Conservation (phyloP, 2,329 filamentous ascomycete species). For the Beauveria asiatica region DNA sequence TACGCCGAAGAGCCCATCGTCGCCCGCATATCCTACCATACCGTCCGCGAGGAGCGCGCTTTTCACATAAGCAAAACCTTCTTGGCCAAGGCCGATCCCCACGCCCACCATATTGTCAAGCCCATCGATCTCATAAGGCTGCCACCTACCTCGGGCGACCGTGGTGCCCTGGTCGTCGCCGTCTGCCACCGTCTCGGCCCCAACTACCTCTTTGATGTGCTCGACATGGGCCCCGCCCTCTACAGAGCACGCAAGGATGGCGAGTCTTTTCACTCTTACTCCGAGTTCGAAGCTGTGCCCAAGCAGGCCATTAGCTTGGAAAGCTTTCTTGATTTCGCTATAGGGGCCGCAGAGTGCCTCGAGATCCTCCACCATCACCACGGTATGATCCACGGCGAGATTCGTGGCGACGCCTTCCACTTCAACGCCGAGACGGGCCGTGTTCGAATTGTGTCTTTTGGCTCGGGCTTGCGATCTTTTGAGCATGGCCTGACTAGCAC, state of each 20-base stretch:
- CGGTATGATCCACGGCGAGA: conserved; percentile 81
- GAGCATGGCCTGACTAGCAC: conserved; percentile 81
- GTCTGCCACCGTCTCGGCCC: conserved; percentile 72
- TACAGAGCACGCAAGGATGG: conserved; percentile 48
- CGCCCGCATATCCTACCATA: conserved; percentile 74
- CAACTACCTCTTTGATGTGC: conserved; percentile 61
- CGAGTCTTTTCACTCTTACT: conserved; percentile 39
- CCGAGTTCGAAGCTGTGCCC: conserved; percentile 37
- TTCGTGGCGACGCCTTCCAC: conserved; percentile 85
- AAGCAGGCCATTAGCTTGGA: conserved; percentile 59
- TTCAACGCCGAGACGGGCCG: conserved; percentile 62
- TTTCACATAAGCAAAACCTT: conserved; percentile 75
- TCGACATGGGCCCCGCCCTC: conserved; percentile 72
- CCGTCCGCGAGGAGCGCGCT: conserved; percentile 75
- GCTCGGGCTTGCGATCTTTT: conserved; percentile 78
- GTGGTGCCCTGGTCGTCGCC: conserved; percentile 63
- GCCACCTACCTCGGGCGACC: conserved; percentile 58
- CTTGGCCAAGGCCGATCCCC: conserved; percentile 60
- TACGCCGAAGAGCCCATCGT: conserved; percentile 60
- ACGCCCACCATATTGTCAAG: conserved; percentile 67
- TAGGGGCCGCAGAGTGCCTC: conserved; percentile 76
- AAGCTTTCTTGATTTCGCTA: conserved; percentile 81
- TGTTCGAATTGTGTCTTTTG: conserved; percentile 77
- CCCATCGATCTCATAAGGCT: conserved; percentile 74
- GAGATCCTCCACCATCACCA: conserved; percentile 88